These are phyloP conservation scores for Solanum aculeatissimum DNA, from an alignment of 305 asterid species.

Conservation along the genomic window DNA sequence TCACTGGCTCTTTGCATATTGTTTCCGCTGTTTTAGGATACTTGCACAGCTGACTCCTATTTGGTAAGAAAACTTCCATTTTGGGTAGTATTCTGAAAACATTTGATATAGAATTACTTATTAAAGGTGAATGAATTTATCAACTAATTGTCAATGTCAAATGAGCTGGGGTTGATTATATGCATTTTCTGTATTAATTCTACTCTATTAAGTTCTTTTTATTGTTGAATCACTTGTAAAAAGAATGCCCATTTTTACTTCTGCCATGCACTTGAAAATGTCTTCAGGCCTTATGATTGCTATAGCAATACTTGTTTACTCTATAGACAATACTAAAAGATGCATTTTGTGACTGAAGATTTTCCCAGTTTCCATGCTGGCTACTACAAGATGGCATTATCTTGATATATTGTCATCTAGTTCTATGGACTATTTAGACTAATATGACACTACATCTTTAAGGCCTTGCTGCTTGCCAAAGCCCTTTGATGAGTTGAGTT, in stretches of 20 bases:
- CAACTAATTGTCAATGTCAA: neutral
- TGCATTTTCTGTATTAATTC: neutral
- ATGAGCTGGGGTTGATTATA: neutral
- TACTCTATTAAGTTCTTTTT: neutral
- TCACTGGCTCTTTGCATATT: conserved; percentile 89
- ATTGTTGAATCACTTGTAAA: neutral
- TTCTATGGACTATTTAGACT: neutral
- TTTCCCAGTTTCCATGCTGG: neutral
- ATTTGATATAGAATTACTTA: neutral
- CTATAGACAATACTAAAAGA: neutral
- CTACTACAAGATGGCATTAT: neutral
- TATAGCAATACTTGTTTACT: neutral
- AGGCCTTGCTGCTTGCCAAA: neutral
- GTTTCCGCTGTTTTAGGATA: conserved; percentile 62
- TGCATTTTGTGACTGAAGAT: neutral
- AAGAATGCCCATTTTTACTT: neutral
- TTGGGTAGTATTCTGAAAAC: neutral
- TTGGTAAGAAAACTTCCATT: neutral
- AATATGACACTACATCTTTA: neutral
- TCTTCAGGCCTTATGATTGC: neutral
- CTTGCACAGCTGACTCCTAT: conserved; percentile 8
- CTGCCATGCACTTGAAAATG: neutral
- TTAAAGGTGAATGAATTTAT: neutral
- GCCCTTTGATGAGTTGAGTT: neutral
- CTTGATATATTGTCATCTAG: neutral